Evolutionary conservation across 2,329 filamentous ascomycete species (phyloP).

Genomic region (Pseudocercospora pini-densiflorae): DNA sequence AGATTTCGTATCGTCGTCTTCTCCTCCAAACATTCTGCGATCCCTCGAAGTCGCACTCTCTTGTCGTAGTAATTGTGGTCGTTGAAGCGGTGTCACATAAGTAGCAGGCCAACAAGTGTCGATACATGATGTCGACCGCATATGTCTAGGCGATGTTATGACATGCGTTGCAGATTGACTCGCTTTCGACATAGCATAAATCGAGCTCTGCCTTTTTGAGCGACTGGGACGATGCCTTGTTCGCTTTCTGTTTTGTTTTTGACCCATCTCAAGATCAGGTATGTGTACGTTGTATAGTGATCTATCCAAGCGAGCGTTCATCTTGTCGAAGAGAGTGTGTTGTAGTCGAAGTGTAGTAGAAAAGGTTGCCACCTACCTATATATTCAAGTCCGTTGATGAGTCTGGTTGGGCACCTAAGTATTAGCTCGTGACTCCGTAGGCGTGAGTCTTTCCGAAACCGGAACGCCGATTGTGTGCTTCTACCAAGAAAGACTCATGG

Average conservation of each 20-base stretch:
- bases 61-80: constrained; percentile 6
- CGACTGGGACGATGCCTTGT: constrained; percentile 25
- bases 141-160: background rate
- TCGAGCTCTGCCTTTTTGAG: constrained; percentile 10
- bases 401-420: constrained; percentile 4
- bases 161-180: constrained; percentile 4
- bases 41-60: constrained; percentile 26
- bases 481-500: background rate
- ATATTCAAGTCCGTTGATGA: constrained; percentile 3
- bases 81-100: background rate
- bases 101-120: background rate
- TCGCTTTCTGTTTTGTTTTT: constrained; percentile 29
- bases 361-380: background rate
- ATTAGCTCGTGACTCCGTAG: constrained; percentile 9
- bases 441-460: constrained; percentile 11
- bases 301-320: constrained; percentile 18
- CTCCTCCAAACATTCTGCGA: constrained; percentile 49
- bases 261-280: constrained; percentile 14
- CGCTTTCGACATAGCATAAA: background rate
- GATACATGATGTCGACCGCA: background rate
- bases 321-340: constrained; percentile 10
- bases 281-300: background rate
- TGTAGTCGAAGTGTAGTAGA: background rate
- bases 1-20: constrained; percentile 43
- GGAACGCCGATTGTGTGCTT: constrained; percentile 1